phyloP scores from a whole-genome alignment of 352 stramenopile species.

The Phytophthora podocarpi region DNA sequence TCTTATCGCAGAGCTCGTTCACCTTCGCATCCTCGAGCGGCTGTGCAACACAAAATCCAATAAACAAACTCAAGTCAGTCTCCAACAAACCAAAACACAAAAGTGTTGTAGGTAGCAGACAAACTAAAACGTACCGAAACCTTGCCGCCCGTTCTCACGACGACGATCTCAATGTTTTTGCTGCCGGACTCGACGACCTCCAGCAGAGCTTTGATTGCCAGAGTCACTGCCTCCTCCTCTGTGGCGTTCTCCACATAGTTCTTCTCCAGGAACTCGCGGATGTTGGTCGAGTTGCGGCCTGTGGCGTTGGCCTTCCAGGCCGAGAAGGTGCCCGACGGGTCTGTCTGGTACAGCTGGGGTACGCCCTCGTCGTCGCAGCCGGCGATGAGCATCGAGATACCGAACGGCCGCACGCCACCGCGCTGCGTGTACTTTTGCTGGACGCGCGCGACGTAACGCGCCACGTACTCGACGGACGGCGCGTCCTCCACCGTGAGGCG shows the following conservation, averaged over 20 bases:
- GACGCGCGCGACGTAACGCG: constrained; percentile 96
- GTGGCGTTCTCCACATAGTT: constrained; percentile 94
- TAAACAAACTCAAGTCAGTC: background rate
- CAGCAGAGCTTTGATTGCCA: constrained; percentile 96
- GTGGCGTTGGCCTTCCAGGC: constrained; percentile 99
- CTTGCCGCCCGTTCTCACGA: constrained; percentile 84
- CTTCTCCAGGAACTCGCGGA: constrained; percentile 99
- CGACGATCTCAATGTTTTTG: constrained; percentile 99
- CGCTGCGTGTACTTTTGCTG: constrained; percentile 99
- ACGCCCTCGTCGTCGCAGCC: constrained; percentile 93
- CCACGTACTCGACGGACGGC: constrained; percentile 97
- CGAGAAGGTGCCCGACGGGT: constrained; percentile 98
- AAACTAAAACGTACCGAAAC: constrained; percentile 56
- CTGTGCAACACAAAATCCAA: constrained; percentile 27
- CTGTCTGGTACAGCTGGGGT: constrained; percentile 98
- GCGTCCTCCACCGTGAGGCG: constrained; percentile 96
- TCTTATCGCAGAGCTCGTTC: constrained; percentile 77
- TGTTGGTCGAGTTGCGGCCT: constrained; percentile 97
- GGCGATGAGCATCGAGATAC: constrained; percentile 97
- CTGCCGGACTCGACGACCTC: constrained; percentile 98
- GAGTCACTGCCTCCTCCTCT: constrained; percentile 91
- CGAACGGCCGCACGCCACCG: constrained; percentile 98
- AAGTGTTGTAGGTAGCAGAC: too few relatives aligned
- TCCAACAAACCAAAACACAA: too few relatives aligned
- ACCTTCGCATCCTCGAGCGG: constrained; percentile 78